A percentile compares a stretch with the other conserved stretches of the same genome.
Conservation (phyloP, 2,329 filamentous ascomycete genomes). For the Tolypocladium cylindrosporum region DNA sequence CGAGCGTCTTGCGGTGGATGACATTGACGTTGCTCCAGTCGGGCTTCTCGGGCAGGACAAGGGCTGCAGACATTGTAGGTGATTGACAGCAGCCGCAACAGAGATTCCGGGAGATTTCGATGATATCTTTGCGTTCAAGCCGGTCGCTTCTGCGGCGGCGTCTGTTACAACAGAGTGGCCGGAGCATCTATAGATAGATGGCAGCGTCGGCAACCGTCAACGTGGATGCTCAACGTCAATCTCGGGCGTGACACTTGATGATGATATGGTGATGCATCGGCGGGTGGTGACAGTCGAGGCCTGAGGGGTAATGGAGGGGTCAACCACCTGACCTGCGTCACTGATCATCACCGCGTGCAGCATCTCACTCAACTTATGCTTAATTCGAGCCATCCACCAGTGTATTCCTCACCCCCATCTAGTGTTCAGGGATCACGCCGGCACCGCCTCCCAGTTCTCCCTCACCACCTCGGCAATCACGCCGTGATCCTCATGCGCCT, state of each 20-base stretch:
- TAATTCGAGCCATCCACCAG: background rate
- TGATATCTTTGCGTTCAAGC: background rate
- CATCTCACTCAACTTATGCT: background rate
- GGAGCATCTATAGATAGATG: background rate
- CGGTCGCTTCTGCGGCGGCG: background rate
- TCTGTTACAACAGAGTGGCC: background rate
- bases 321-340: background rate
- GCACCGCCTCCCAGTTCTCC: constrained; percentile 31
- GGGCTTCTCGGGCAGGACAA: constrained; percentile 10
- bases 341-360: too few relatives aligned
- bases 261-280: background rate
- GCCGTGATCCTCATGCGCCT: constrained; percentile 68
- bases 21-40: constrained; percentile 54
- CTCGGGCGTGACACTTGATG: background rate
- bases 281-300: background rate
- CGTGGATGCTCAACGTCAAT: background rate
- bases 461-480: constrained; percentile 62
- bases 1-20: constrained; percentile 49
- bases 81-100: background rate
- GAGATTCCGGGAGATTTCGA: background rate
- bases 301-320: background rate
- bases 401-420: too few relatives aligned
- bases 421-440: background rate
- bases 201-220: background rate
- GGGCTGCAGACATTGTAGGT: background rate